Conservation (phyloP, 1,284 basidiomycete species). For the Moesziomyces parantarcticus region DNA sequence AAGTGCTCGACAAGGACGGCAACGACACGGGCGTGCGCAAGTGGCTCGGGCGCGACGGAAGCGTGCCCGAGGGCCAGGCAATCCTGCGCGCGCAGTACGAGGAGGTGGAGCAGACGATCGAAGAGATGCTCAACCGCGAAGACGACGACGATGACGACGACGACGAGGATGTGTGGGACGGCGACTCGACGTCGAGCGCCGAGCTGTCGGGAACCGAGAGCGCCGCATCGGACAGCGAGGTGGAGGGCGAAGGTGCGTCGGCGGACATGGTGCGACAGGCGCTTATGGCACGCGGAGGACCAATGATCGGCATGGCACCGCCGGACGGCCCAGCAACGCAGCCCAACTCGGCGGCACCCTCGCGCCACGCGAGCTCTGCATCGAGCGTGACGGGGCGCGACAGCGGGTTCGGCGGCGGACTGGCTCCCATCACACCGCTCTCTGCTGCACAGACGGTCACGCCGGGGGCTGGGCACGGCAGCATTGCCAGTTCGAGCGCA, state of each 20-base stretch:
- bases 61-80: constrained; percentile 93
- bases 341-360: constrained; percentile 25
- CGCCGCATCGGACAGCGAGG: constrained; percentile 40
- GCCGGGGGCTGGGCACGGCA: constrained; percentile 18
- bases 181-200: constrained; percentile 38
- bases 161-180: constrained; percentile 52
- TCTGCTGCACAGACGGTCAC: constrained; percentile 5
- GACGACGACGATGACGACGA: constrained; percentile 65
- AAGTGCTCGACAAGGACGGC: constrained; percentile 80
- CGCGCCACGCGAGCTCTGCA: constrained; percentile 31
- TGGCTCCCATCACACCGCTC: constrained; percentile 23
- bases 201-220: constrained; percentile 36
- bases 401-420: constrained; percentile 28
- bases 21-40: constrained; percentile 58
- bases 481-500: constrained; percentile 38
- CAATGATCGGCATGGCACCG: constrained; percentile 39
- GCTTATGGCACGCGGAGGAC: constrained; percentile 31
- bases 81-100: constrained; percentile 95
- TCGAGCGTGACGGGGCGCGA: constrained; percentile 25
- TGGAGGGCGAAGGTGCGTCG: constrained; percentile 29
- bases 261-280: constrained; percentile 46
- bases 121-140: constrained; percentile 70
- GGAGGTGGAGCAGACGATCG: constrained; percentile 93
- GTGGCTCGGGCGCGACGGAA: constrained; percentile 73
- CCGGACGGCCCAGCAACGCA: constrained; percentile 28